Evolutionary conservation across 306 rosid genomes (phyloP).

Genomic region (Cicer judaicum): DNA sequence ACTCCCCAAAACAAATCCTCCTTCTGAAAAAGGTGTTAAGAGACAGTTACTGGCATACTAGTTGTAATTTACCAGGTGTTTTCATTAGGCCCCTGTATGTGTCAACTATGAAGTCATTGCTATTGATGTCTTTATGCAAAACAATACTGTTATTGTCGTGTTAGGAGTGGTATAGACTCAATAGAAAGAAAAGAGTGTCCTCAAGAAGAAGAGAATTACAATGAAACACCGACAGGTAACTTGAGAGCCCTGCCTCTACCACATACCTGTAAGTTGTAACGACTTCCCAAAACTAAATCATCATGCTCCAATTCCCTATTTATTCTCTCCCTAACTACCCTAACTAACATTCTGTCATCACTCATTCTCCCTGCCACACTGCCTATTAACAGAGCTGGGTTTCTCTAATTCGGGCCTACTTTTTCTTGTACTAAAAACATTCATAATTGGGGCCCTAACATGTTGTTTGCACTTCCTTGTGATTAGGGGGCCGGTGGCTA

Average conservation of each 20-base stretch:
- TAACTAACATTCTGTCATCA: not conserved
- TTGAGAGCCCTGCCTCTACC: not conserved
- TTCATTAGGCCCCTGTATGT: not conserved
- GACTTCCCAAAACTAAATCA: not conserved
- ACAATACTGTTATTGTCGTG: not conserved
- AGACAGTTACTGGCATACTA: not conserved
- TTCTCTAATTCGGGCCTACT: not conserved
- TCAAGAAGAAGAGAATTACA: not conserved
- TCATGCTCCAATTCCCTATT: not conserved
- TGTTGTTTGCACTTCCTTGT: not conserved
- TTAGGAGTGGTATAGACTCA: not conserved
- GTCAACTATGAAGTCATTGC: not conserved
- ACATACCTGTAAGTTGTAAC: not conserved
- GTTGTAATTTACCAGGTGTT: not conserved
- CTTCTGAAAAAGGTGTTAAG: not conserved
- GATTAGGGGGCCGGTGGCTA: not conserved
- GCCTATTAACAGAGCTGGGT: not conserved
- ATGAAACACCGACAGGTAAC: not conserved
- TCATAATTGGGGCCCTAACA: not conserved
- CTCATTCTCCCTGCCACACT: not conserved
- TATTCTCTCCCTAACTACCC: not conserved
- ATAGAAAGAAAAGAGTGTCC: not conserved
- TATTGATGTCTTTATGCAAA: conserved; percentile 10
- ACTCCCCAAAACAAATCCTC: conserved; percentile 1
- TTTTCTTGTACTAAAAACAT: not conserved